Evolutionary conservation across 495 filamentous ascomycete species (phyloP).

Genomic region (Articulospora tetracladia): DNA sequence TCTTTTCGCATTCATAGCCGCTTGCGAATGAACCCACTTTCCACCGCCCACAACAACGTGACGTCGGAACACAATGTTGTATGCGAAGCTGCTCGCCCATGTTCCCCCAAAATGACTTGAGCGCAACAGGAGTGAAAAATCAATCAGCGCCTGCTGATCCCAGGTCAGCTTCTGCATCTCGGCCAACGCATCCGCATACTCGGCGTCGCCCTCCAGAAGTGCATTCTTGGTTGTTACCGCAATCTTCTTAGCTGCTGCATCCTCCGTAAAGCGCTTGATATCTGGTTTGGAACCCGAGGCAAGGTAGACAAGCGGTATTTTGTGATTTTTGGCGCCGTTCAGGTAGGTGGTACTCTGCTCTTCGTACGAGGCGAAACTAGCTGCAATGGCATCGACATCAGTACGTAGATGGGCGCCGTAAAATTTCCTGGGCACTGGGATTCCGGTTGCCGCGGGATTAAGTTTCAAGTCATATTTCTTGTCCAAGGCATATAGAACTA

Average conservation of each 20-base stretch:
- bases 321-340: background rate
- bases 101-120: conserved; percentile 29
- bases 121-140: conserved; percentile 36
- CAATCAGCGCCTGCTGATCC: conserved; percentile 34
- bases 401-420: conserved; percentile 26
- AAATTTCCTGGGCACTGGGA: conserved; percentile 8
- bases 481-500: conserved; percentile 30
- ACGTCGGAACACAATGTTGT: conserved; percentile 33
- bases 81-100: conserved; percentile 30
- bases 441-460: background rate
- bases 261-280: background rate
- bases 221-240: conserved; percentile 28
- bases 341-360: conserved; percentile 10
- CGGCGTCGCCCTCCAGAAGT: conserved; percentile 11
- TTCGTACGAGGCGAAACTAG: conserved; percentile 5
- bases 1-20: background rate
- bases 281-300: conserved; percentile 24
- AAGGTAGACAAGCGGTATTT: conserved; percentile 28
- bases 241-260: conserved; percentile 19
- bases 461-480: conserved; percentile 13
- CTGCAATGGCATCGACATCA: conserved; percentile 11
- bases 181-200: conserved; percentile 15
- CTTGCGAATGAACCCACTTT: background rate
- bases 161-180: conserved; percentile 24
- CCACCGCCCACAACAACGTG: conserved; percentile 13